Conservation (phyloP, 176 grass and related monocot genomes). For the Poa annua region DNA sequence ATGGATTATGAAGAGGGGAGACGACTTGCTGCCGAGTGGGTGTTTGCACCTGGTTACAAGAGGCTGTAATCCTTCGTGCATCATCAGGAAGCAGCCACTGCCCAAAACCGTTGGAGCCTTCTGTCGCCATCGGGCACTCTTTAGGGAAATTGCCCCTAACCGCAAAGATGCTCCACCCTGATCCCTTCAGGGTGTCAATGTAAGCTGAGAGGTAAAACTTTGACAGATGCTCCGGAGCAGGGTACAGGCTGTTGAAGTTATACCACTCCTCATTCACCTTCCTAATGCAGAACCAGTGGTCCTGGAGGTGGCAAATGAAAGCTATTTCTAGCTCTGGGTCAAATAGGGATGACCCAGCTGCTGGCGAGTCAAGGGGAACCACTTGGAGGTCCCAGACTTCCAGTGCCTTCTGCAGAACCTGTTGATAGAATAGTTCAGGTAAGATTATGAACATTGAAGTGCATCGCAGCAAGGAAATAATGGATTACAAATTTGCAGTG, state of each 20-base stretch:
- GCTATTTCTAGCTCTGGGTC: constrained; percentile 85
- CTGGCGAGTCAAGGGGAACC: constrained; percentile 74
- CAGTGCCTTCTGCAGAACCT: constrained; percentile 96
- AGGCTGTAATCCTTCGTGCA: constrained; percentile 66
- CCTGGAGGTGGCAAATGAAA: constrained; percentile 93
- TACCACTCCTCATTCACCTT: constrained; percentile 96
- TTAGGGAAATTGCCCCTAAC: constrained; percentile 90
- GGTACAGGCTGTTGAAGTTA: constrained; percentile 98
- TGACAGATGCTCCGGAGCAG: constrained; percentile 87
- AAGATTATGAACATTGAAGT: background rate
- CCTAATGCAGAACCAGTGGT: constrained; percentile 98
- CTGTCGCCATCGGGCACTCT: constrained; percentile 73
- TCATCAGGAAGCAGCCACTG: constrained; percentile 96
- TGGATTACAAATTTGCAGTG: background rate
- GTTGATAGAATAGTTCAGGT: constrained; percentile 31
- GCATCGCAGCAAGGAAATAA: constrained; percentile 11
- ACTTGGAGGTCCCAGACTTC: constrained; percentile 96
- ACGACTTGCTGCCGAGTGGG: constrained; percentile 34
- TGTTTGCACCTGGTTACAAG: constrained; percentile 65
- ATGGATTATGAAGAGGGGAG: constrained; percentile 18
- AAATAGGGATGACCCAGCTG: constrained; percentile 64
- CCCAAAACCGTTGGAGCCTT: constrained; percentile 72
- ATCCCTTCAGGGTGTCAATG: constrained; percentile 84
- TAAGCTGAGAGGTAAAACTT: constrained; percentile 96
- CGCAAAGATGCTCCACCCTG: constrained; percentile 91